Evolutionary conservation across 495 filamentous ascomycete species (phyloP).

Genomic region (Penicillium dipodomyicola): DNA sequence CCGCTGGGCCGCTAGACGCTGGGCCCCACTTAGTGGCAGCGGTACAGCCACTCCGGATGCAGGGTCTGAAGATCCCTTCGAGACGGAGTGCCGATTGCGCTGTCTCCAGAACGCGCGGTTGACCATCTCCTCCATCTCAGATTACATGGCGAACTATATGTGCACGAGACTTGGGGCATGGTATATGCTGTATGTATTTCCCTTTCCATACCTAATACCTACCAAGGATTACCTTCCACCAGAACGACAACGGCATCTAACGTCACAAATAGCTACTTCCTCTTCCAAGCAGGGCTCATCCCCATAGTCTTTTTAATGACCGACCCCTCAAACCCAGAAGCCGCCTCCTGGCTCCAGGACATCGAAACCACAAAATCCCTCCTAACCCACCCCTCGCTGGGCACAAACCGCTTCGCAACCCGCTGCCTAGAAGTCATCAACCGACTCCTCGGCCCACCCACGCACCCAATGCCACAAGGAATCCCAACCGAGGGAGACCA

Average conservation of each 20-base stretch:
- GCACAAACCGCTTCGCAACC: constrained; percentile 43
- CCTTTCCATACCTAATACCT: background rate
- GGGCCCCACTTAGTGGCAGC: constrained; percentile 33
- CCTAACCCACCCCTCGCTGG: constrained; percentile 42
- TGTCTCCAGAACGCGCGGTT: constrained; percentile 45
- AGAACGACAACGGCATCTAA: constrained; percentile 2
- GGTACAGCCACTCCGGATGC: constrained; percentile 27
- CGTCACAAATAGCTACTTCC: constrained; percentile 41
- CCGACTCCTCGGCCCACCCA: constrained; percentile 40
- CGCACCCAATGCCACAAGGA: constrained; percentile 8
- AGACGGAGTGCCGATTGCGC: constrained; percentile 42
- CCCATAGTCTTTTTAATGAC: constrained; percentile 52
- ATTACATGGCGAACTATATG: constrained; percentile 43
- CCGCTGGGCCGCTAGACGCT: constrained; percentile 45
- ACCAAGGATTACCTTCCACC: background rate
- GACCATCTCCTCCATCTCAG: constrained; percentile 45
- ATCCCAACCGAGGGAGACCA: background rate
- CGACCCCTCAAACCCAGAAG: constrained; percentile 43
- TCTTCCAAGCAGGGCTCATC: constrained; percentile 54
- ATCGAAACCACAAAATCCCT: constrained; percentile 47
- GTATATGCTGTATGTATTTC: constrained; percentile 49
- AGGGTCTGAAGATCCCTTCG: constrained; percentile 40
- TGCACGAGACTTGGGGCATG: constrained; percentile 47
- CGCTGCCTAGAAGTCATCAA: constrained; percentile 47
- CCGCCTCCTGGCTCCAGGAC: constrained; percentile 45